Evolutionary conservation across 2,329 filamentous ascomycete genomes (phyloP).

Genomic region (Elsinoe arachidis): DNA sequence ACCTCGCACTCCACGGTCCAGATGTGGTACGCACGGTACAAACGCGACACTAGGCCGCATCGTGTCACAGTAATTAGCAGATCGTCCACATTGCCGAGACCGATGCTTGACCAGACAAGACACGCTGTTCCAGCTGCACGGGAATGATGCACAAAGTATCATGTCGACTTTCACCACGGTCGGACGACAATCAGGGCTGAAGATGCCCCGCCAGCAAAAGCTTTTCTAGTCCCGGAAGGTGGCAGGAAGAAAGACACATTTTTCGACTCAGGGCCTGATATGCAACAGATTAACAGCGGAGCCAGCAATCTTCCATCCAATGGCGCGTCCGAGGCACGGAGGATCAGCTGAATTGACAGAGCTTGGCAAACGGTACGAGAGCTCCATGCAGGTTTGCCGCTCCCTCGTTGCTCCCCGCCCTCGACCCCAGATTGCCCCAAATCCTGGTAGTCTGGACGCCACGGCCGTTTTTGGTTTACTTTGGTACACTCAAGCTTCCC

Average conservation of each 20-base stretch:
- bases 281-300: not conserved
- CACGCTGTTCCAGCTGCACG: not conserved
- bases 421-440: conserved; percentile 1
- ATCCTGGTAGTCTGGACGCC: not conserved
- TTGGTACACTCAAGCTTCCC: not conserved
- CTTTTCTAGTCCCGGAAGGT: not conserved
- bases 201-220: too few relatives aligned
- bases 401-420: not conserved
- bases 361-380: not conserved
- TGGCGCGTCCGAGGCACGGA: not conserved
- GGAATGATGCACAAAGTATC: not conserved
- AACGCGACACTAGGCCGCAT: not conserved
- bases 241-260: not conserved
- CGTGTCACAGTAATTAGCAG: not conserved
- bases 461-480: not conserved
- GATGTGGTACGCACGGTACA: conserved; percentile 1
- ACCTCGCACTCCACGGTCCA: not conserved
- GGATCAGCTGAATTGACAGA: not conserved
- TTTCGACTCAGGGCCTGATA: not conserved
- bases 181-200: too few relatives aligned
- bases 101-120: not conserved
- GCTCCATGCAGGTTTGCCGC: not conserved
- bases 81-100: not conserved
- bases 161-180: not conserved
- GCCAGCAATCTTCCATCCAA: not conserved